Percentiles rank a stretch among this genome's conserved stretches.
phyloP scores from a whole-genome alignment of 352 stramenopile species.

The Globisporangium takayamanum region DNA sequence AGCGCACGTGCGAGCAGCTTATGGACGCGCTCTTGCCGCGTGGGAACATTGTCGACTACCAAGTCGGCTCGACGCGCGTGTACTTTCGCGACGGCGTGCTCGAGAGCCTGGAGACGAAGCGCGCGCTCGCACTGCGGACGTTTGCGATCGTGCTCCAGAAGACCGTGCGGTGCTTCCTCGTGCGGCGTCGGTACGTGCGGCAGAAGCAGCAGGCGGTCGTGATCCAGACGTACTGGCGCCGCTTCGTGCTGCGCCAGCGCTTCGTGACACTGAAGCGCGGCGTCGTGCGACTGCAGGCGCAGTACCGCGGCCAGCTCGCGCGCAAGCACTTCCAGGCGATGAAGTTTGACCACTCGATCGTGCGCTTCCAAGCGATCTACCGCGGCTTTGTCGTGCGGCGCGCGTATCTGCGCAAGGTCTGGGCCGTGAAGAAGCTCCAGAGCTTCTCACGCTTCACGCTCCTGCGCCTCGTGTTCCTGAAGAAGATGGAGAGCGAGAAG shows the following conservation, averaged over 20 bases:
- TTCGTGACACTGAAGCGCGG: slow-evolving; percentile 46
- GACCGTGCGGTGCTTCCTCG: slow-evolving; percentile 58
- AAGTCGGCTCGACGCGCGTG: slow-evolving; percentile 77
- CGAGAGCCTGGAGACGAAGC: slow-evolving; percentile 72
- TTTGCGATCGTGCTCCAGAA: slow-evolving; percentile 75
- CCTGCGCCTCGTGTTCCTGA: slow-evolving; percentile 64
- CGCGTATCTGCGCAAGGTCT: slow-evolving; percentile 44
- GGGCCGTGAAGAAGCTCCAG: slow-evolving; percentile 52
- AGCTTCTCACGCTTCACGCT: slow-evolving; percentile 76
- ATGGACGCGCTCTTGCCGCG: slow-evolving; percentile 60
- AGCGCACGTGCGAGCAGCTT: slow-evolving; percentile 56
- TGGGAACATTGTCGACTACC: slow-evolving; percentile 78
- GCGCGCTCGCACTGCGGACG: slow-evolving; percentile 60
- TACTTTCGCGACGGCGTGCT: slow-evolving; percentile 84
- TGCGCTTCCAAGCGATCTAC: slow-evolving; percentile 68
- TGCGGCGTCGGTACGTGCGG: slow-evolving; percentile 41
- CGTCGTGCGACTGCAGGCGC: slow-evolving; percentile 54
- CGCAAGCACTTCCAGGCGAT: slow-evolving; percentile 61
- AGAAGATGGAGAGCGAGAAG: slow-evolving; percentile 81
- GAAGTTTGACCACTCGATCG: slow-evolving; percentile 73
- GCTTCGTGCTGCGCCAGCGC: slow-evolving; percentile 51
- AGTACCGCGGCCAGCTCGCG: slow-evolving; percentile 42
- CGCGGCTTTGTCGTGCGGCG: slow-evolving; percentile 47
- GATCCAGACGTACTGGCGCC: slow-evolving; percentile 73
- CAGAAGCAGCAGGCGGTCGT: slow-evolving; percentile 40